Evolutionary conservation across 441 rosid genomes (phyloP).

Genomic region (Corymbia calophylla): DNA sequence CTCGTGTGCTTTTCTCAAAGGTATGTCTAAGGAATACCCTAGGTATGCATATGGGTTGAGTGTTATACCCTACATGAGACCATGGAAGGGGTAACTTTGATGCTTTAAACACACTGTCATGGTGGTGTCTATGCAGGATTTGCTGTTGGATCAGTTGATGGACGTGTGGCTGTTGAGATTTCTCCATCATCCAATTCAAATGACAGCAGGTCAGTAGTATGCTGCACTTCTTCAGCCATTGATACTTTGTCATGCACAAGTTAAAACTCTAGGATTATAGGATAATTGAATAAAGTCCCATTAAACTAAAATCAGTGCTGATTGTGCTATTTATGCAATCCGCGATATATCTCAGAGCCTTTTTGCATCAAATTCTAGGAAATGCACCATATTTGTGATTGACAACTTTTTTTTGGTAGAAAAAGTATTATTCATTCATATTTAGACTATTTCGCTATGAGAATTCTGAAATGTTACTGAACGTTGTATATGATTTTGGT

Average conservation of each 20-base stretch:
- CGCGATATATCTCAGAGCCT: background rate
- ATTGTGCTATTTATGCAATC: background rate
- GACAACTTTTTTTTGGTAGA: background rate
- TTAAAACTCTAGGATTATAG: background rate
- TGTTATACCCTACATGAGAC: background rate
- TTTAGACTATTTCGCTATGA: background rate
- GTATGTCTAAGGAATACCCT: conserved; percentile 22
- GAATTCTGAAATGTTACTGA: rapidly evolving
- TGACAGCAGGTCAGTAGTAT: conserved; percentile 33
- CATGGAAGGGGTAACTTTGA: background rate
- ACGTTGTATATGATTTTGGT: background rate
- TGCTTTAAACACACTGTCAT: background rate
- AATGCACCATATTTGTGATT: background rate
- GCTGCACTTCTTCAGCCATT: background rate
- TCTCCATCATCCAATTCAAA: conserved; percentile 30
- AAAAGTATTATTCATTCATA: background rate
- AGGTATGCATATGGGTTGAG: background rate
- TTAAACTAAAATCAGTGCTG: background rate
- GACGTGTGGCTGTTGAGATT: conserved; percentile 63
- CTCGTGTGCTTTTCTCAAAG: conserved; percentile 53
- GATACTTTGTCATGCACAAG: background rate
- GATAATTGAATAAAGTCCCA: background rate
- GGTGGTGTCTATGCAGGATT: conserved; percentile 45
- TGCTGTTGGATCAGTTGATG: conserved; percentile 87
- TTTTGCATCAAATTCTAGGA: background rate